Conservation (phyloP, 768 basidiomycete genomes). For the Suillus occidentalis region DNA sequence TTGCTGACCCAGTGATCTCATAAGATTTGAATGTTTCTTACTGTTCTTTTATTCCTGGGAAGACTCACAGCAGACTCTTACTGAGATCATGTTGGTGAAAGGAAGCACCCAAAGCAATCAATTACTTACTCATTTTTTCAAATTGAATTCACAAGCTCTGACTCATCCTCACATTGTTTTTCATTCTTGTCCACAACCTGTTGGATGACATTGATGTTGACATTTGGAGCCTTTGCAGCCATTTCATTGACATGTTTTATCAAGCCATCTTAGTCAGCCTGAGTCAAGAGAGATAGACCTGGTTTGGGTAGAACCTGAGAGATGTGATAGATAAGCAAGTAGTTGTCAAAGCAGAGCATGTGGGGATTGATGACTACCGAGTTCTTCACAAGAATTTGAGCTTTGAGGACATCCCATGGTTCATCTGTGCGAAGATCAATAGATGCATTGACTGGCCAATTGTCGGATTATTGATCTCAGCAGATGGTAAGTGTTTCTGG, state of each 20-base stretch:
- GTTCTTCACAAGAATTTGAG: conserved; percentile 6
- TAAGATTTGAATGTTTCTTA: no score
- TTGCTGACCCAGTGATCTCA: no score
- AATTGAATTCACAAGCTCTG: not conserved
- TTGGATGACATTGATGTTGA: not conserved
- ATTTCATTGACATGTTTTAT: not conserved
- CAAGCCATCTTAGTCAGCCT: not conserved
- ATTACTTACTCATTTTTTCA: not conserved
- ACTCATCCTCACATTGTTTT: not conserved
- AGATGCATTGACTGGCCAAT: not conserved
- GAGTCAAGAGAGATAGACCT: not conserved
- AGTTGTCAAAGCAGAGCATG: not conserved
- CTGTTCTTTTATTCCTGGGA: no score
- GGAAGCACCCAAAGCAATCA: no score
- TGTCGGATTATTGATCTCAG: no score
- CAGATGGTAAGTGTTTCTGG: no score
- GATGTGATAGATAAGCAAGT: conserved; percentile 2
- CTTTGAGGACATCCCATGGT: conserved; percentile 7
- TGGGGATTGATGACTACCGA: not conserved
- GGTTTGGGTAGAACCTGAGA: conserved; percentile 4
- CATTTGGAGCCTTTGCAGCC: not conserved
- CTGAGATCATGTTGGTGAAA: no score
- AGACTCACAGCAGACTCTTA: no score
- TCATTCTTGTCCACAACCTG: not conserved
- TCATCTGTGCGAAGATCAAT: conserved; percentile 3